Evolutionary conservation across 805 yeast genomes (phyloP).

Genomic region (Naumovozyma dairenensis): DNA sequence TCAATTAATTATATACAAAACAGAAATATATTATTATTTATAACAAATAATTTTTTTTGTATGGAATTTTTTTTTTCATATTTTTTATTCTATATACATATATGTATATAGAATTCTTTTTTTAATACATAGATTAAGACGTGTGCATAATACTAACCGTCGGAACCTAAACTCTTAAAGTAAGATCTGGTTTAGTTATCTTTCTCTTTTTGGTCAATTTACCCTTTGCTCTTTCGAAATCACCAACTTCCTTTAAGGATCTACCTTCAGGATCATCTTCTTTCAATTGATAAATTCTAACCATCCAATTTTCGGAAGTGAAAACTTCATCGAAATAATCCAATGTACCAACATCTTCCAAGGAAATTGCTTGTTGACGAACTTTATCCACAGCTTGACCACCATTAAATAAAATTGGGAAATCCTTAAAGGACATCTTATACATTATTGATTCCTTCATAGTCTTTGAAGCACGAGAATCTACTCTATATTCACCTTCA

Average conservation of each 20-base stretch:
- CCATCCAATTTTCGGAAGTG: conserved; percentile 95
- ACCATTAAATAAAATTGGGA: conserved; percentile 54
- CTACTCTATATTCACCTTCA: conserved; percentile 82
- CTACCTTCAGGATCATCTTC: conserved; percentile 84
- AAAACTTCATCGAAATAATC: conserved; percentile 86
- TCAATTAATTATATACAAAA: no score
- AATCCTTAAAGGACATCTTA: conserved; percentile 86
- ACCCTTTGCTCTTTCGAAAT: conserved; percentile 34
- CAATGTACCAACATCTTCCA: conserved; percentile 41
- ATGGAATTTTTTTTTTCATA: conserved; percentile 3
- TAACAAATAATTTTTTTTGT: no score
- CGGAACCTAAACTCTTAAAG: conserved; percentile 31
- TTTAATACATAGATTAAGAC: neutral
- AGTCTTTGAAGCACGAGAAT: conserved; percentile 66
- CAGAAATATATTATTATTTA: no score
- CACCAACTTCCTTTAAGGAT: conserved; percentile 49
- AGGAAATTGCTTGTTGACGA: conserved; percentile 67
- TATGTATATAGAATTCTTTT: conserved; percentile 1
- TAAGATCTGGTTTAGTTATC: conserved; percentile 39
- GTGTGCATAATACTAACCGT: neutral
- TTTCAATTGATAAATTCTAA: conserved; percentile 85
- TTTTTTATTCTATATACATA: conserved; percentile 3
- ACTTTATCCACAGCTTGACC: conserved; percentile 73
- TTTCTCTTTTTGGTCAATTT: conserved; percentile 31
- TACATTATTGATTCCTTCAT: conserved; percentile 90